Base-by-base conservation (phyloP, 1,139 yeast species). In the Saccharomyces pastorianus region DNA sequence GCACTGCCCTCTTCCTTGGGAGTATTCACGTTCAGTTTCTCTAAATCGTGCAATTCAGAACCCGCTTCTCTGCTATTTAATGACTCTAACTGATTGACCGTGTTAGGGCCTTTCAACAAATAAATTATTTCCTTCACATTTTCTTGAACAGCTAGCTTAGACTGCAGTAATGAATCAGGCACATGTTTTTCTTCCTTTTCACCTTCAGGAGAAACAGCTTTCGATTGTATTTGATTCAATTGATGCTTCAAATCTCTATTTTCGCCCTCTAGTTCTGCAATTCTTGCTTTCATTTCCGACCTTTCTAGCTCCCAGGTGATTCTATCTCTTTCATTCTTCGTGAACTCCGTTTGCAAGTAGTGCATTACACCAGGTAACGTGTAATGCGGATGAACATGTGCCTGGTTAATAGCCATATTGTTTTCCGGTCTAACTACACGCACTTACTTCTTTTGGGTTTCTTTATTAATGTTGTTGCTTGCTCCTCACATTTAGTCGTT, bases 211-310 rank as follows among this genome's bases (percentile, higher is more conserved):
- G 25, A 26, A n/a, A 4, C 41, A 32, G 23, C 54, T 14, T 50
- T 55, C 44, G 47, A 51, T 55, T 60, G 59, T 56, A 84, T 68
- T 44, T 79, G 80, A 20, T 72, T 73, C 26, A 84, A 74, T 57
- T 82, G 82, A 2, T 71, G 66, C 50, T 74, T 70, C 57, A 88
- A 70, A 51, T 76, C 76, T 46, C 76, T 78, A 61, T 88, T 89
- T 56, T 83, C 86, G 34, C 81, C 83, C 54, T 78, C 78, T 34
- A 90, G 72, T 51, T 83, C 82, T 1, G 84, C 85, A 53, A 86
- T 81, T 53, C 80, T 75, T 8, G 82, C 73, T 53, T 73, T 76
- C 81, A 79, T 77, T 59, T 79, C 82, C 11, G 81, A 78, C 49
- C 77, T 69, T 61, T 78, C 82, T 52, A 79, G 67, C 56, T 76